phyloP scores from a whole-genome alignment of 2,329 filamentous ascomycete species.

The Microcera coccophila region DNA sequence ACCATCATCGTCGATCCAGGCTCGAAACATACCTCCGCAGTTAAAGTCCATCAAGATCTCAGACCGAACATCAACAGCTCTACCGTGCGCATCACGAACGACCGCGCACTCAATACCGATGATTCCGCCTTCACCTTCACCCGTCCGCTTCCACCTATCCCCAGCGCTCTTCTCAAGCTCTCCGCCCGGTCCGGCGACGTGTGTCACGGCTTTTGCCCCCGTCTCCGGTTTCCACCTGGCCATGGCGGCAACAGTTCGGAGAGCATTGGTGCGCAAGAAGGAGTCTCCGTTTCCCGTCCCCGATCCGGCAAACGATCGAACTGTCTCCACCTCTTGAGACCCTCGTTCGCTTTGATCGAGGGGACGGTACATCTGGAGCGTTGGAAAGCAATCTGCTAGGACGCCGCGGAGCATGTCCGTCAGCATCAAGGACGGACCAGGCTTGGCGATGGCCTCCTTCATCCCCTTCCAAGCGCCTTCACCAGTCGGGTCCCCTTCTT shows the following conservation, averaged over 20 bases:
- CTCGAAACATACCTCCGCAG: constrained; percentile 83
- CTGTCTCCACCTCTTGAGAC: constrained; percentile 14
- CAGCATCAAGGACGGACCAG: constrained; percentile 17
- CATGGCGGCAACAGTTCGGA: constrained; percentile 68
- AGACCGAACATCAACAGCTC: constrained; percentile 39
- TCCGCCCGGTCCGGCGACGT: constrained; percentile 66
- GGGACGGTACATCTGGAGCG: constrained; percentile 40
- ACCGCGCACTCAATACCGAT: constrained; percentile 70
- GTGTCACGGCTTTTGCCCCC: constrained; percentile 55
- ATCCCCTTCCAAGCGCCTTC: constrained; percentile 13
- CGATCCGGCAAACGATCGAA: constrained; percentile 56
- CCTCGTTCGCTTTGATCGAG: constrained; percentile 2
- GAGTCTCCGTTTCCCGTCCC: constrained; percentile 88
- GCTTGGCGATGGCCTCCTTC: constrained; percentile 6
- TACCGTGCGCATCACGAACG: constrained; percentile 41
- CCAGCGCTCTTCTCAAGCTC: constrained; percentile 73
- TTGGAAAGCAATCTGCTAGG: constrained; percentile 59
- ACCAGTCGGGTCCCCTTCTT: constrained; percentile 39
- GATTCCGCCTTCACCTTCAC: constrained; percentile 80
- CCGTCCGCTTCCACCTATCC: constrained; percentile 65
- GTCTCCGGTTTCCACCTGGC: constrained; percentile 57
- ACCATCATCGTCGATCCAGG: constrained; percentile 65
- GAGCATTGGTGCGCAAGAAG: constrained; percentile 70
- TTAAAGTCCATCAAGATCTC: constrained; percentile 75
- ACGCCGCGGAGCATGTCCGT: constrained; percentile 43